Evolutionary conservation across 208 protist species (phyloP), one percentile per base, ranked within the genome.

Genomic region (Ichthyophonus hoferi): DNA sequence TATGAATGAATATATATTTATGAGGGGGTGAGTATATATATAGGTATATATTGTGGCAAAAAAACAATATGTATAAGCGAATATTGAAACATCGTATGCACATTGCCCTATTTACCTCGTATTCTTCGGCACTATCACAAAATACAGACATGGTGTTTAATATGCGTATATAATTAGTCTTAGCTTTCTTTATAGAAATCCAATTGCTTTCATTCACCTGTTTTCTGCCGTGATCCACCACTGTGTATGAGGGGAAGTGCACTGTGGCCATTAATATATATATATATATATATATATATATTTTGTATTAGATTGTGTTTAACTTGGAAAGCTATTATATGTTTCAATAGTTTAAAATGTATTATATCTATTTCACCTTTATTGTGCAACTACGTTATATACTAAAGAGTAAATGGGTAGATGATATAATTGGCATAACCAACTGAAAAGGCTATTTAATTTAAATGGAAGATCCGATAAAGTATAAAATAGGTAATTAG

Each of bases 51-150:
- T n/a, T 67, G 50, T 67, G 24, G 24, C 24, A n/a, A 24, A 67
- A n/a, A 24, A 67, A 24, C 50, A n/a, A 67, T 67, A 67, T 67
- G 50, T 67, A 7, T 67, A n/a, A 24, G 50, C 14, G 50, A 7
- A 67, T 67, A 67, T 7, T 67, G n/a, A n/a, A n/a, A n/a, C n/a
- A 67, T 67, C 14, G 50, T 67, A 24, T 67, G 50, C 50, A n/a
- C 50, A 67, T n/a, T n/a, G n/a, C n/a, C n/a, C n/a, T n/a, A n/a
- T n/a, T n/a, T 67, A 67, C 50, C 50, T 67, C 50, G 50, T 67
- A 67, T 24, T 67, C 24, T 67, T 67, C 14, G 7, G 50, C 50
- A 67, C 24, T 7, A 24, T 67, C 50, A 67, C 50, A 67, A 7
- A 67, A 24, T 24, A 67, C 50, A 24, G 50, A 7, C 50, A 67